A percentile compares a stretch with the other conserved stretches of the same genome.
phyloP scores from a whole-genome alignment of 1,284 basidiomycete species.

The Exobasidium rhododendri region DNA sequence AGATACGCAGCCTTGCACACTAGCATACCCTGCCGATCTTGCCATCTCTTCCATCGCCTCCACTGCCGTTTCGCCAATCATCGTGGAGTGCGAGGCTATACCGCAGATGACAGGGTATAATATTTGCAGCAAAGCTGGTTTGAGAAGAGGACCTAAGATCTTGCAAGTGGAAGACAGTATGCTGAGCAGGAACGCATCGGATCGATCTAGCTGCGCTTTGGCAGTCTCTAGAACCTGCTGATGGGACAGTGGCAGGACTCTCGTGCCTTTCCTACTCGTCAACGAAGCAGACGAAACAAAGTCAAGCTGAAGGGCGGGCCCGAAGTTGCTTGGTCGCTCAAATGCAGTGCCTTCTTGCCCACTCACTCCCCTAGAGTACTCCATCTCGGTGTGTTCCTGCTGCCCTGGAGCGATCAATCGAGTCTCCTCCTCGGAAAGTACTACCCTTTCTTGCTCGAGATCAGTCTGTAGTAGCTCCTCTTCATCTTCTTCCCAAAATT shows the following conservation, averaged over 20 bases:
- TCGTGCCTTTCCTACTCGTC: not conserved
- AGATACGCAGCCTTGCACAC: conserved; percentile 33
- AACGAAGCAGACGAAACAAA: conserved; percentile 28
- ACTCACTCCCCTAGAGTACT: not conserved
- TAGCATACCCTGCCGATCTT: conserved; percentile 38
- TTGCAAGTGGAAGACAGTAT: conserved; percentile 27
- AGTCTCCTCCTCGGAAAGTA: not conserved
- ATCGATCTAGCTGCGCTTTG: not conserved
- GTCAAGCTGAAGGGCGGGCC: conserved; percentile 31
- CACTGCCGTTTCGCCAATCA: conserved; percentile 20
- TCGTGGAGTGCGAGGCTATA: conserved; percentile 21
- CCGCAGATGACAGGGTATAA: conserved; percentile 45
- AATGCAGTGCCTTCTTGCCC: not conserved
- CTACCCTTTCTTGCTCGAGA: not conserved
- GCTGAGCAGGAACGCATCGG: conserved; percentile 22
- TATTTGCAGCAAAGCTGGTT: conserved; percentile 28
- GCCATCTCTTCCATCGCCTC: conserved; percentile 30
- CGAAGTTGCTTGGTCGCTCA: conserved; percentile 14
- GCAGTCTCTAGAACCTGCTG: conserved; percentile 5
- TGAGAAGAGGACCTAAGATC: conserved; percentile 41
- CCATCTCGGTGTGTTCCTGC: not conserved
- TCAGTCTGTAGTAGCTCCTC: conserved; percentile 20
- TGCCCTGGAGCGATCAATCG: not conserved
- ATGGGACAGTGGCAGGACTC: not conserved
- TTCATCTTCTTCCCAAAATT: conserved; percentile 32